Percentiles rank a stretch among this genome's conserved stretches.
phyloP scores from a whole-genome alignment of 768 basidiomycete species.

The Scleroderma bovista region DNA sequence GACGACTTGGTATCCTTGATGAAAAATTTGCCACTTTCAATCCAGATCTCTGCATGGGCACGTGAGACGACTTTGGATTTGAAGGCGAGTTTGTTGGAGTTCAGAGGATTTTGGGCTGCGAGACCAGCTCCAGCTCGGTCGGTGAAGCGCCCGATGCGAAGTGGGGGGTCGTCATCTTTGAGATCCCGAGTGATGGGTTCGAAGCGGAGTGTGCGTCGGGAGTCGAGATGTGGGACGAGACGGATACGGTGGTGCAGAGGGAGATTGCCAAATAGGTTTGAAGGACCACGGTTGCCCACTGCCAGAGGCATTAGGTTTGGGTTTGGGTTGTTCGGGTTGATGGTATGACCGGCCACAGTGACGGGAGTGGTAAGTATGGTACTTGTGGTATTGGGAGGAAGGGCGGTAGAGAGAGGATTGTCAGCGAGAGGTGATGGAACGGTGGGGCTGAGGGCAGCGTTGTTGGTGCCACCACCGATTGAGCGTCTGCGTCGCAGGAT shows the following conservation, averaged over 20 bases:
- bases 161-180: constrained; percentile 54
- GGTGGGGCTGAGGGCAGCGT: constrained; percentile 3
- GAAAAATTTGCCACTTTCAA: constrained; percentile 66
- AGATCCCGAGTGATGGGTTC: constrained; percentile 90
- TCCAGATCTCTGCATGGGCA: constrained; percentile 94
- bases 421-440: not conserved
- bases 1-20: constrained; percentile 88
- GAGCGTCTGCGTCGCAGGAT: constrained; percentile 68
- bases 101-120: constrained; percentile 60
- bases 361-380: constrained; percentile 12
- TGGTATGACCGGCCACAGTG: not conserved
- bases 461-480: constrained; percentile 34
- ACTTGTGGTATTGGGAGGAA: constrained; percentile 6
- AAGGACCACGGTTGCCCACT: too few species aligned
- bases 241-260: constrained; percentile 48
- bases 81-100: constrained; percentile 87
- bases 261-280: too few species aligned
- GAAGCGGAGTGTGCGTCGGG: constrained; percentile 82
- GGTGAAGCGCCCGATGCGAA: constrained; percentile 93
- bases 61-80: constrained; percentile 93
- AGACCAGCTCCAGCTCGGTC: constrained; percentile 70
- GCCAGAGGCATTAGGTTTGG: too few species aligned
- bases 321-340: constrained; percentile 2
- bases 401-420: constrained; percentile 17
- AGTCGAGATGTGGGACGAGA: constrained; percentile 93